These are phyloP conservation scores for Phytopythium boreale DNA, from an alignment of 352 stramenopile genomes.

Conservation along the genomic window DNA sequence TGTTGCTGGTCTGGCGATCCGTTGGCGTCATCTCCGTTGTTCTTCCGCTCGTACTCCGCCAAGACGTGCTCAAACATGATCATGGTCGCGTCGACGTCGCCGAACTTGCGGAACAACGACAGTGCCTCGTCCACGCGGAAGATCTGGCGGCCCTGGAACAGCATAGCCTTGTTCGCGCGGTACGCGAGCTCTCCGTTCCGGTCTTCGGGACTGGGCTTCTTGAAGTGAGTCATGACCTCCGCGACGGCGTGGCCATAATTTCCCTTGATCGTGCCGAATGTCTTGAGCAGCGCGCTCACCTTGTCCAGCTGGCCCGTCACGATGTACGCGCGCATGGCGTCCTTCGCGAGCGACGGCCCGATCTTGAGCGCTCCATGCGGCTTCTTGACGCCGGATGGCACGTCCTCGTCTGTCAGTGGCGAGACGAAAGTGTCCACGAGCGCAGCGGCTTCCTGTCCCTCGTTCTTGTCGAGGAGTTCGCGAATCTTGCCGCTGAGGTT, in stretches of 20 bases:
- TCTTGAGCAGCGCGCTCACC: constrained; percentile 47
- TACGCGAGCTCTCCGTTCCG: constrained; percentile 45
- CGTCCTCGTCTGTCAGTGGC: constrained; percentile 29
- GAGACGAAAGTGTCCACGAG: constrained; percentile 41
- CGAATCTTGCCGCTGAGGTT: constrained; percentile 44
- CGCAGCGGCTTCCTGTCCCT: constrained; percentile 28
- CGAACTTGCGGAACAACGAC: constrained; percentile 44
- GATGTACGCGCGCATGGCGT: constrained; percentile 50
- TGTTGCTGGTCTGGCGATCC: background rate
- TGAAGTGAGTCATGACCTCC: constrained; percentile 47
- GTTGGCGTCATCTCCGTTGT: constrained; percentile 1
- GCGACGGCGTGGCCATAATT: constrained; percentile 43
- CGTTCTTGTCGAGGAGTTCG: constrained; percentile 35
- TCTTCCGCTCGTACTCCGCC: constrained; percentile 26
- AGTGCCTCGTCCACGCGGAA: constrained; percentile 42
- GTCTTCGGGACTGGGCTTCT: constrained; percentile 24
- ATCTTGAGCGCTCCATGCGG: constrained; percentile 31
- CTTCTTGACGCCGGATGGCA: constrained; percentile 29
- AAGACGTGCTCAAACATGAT: constrained; percentile 48
- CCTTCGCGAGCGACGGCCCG: constrained; percentile 31
- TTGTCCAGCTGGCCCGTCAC: constrained; percentile 47
- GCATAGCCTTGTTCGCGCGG: constrained; percentile 47
- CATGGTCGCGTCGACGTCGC: constrained; percentile 33
- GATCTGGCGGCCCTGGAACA: constrained; percentile 44
- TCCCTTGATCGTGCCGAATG: constrained; percentile 37